These are phyloP conservation scores for Talaromyces atroroseus DNA, from an alignment of 2,329 filamentous ascomycete genomes.

Conservation along the genomic window DNA sequence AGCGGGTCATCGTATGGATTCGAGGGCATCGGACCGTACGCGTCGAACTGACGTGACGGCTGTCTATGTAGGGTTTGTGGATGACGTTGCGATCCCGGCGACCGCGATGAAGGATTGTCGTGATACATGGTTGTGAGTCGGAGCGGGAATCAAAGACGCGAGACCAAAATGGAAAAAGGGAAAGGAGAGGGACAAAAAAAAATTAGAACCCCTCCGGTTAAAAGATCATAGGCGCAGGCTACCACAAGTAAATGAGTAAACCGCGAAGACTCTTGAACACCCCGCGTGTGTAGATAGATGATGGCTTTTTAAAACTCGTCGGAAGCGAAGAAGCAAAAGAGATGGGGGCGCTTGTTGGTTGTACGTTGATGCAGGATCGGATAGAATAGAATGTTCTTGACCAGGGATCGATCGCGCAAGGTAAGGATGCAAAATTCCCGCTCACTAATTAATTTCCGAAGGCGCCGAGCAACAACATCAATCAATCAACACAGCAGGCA, in stretches of 20 bases:
- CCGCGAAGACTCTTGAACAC: neutral
- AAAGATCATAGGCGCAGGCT: slow-evolving; percentile 12
- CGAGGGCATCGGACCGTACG: slow-evolving; percentile 60
- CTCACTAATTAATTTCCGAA: slow-evolving; percentile 10
- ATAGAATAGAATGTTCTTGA: slow-evolving; percentile 5
- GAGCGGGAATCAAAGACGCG: neutral
- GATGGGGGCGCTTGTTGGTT: neutral
- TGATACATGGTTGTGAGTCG: slow-evolving; percentile 51
- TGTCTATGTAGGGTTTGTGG: slow-evolving; percentile 63
- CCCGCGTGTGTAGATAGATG: neutral
- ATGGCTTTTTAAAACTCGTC: neutral
- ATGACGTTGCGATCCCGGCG: slow-evolving; percentile 67
- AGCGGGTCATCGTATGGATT: slow-evolving; percentile 68
- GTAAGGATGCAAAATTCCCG: slow-evolving; percentile 14
- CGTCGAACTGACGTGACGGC: slow-evolving; percentile 72
- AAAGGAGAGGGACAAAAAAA: neutral
- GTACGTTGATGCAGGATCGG: slow-evolving; percentile 8
- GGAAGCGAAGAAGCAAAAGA: neutral
- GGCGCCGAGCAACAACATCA: slow-evolving; percentile 1
- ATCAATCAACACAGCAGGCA: neutral
- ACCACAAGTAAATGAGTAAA: slow-evolving; percentile 12
- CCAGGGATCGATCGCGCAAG: slow-evolving; percentile 9
- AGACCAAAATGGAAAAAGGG: slow-evolving; percentile 13
- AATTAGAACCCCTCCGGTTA: neutral
- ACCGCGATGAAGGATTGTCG: slow-evolving; percentile 65